phyloP scores from a whole-genome alignment of 352 stramenopile species.

The Pythium chondricola region DNA sequence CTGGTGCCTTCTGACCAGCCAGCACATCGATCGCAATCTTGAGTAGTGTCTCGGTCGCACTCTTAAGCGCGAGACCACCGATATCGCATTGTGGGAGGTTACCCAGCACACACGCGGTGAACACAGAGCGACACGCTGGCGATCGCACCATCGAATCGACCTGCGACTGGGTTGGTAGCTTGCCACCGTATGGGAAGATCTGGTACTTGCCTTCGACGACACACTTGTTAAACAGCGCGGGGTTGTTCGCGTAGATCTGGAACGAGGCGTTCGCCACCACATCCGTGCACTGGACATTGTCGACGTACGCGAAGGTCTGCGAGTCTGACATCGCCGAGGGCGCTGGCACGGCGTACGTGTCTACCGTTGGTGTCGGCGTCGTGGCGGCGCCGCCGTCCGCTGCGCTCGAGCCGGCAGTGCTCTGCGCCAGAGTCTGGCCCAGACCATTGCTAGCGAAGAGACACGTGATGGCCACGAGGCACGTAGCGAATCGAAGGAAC shows the following conservation, averaged over 20 bases:
- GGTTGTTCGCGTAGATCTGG: constrained; percentile 53
- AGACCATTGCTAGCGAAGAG: not conserved
- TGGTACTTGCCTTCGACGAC: constrained; percentile 45
- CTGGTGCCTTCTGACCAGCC: constrained; percentile 19
- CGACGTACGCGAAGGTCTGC: constrained; percentile 35
- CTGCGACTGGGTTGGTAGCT: constrained; percentile 38
- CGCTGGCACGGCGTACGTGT: constrained; percentile 21
- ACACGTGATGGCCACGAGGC: no score
- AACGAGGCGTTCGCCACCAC: constrained; percentile 36
- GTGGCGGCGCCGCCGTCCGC: not conserved
- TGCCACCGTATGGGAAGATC: constrained; percentile 51
- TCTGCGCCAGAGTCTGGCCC: no score
- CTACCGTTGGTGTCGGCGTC: not conserved
- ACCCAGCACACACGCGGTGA: constrained; percentile 41
- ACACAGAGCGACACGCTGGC: constrained; percentile 43
- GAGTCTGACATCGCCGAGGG: constrained; percentile 35
- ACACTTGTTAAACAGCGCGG: constrained; percentile 48
- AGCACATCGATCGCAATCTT: constrained; percentile 56
- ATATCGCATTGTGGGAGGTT: constrained; percentile 50
- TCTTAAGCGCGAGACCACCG: constrained; percentile 39
- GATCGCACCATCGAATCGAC: constrained; percentile 45
- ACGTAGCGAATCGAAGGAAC: no score
- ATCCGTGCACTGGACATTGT: constrained; percentile 32
- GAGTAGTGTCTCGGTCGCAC: constrained; percentile 44
- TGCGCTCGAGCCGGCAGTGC: not conserved